These are phyloP conservation scores for Euphorbia peplus DNA, from an alignment of 345 rosid species.

Conservation along the genomic window DNA sequence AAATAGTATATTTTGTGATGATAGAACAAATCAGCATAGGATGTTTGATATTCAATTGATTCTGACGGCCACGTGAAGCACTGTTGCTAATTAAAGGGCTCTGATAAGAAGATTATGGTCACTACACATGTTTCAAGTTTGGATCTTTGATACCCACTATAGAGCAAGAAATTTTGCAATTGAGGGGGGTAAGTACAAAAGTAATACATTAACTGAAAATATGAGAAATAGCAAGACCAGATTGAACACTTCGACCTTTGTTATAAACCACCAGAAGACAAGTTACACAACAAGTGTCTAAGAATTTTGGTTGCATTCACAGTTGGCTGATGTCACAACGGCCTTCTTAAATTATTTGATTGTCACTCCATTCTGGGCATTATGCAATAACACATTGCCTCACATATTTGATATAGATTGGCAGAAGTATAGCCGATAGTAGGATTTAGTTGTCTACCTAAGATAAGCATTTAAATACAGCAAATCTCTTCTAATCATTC, in stretches of 20 bases:
- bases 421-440: not conserved
- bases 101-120: not conserved
- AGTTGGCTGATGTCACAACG: not conserved
- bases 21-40: not conserved
- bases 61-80: not conserved
- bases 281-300: not conserved
- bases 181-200: not conserved
- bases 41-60: not conserved
- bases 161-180: constrained; percentile 4
- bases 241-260: not conserved
- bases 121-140: not conserved
- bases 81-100: no score
- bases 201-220: not conserved
- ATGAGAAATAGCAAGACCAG: not conserved
- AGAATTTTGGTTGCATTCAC: not conserved
- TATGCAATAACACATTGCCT: not conserved
- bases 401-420: not conserved
- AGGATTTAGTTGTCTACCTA: not conserved
- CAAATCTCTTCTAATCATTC: not conserved
- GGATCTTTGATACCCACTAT: not conserved
- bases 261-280: not conserved
- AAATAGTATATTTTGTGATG: not conserved
- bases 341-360: not conserved
- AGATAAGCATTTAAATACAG: not conserved
- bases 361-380: not conserved